Evolutionary conservation across 495 filamentous ascomycete species (phyloP).

Genomic region (Annulohypoxylon bovei): DNA sequence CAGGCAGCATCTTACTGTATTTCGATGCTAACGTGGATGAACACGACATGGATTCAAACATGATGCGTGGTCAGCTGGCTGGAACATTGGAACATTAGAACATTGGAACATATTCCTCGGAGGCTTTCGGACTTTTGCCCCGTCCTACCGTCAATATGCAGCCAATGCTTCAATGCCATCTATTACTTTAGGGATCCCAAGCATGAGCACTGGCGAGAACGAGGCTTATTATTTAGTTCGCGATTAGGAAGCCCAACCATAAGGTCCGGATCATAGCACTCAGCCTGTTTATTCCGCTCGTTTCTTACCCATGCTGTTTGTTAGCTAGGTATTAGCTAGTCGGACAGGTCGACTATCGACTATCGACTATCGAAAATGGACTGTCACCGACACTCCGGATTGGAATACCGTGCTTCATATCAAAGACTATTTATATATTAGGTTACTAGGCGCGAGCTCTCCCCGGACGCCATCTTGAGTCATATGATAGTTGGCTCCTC

Average conservation of each 20-base stretch:
- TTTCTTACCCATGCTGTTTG: background rate
- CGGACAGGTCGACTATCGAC: background rate
- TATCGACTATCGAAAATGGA: slow-evolving; percentile 14
- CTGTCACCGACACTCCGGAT: slow-evolving; percentile 33
- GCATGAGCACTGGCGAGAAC: slow-evolving; percentile 28
- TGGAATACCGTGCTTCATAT: slow-evolving; percentile 1
- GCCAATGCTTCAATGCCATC: slow-evolving; percentile 39
- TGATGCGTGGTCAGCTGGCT: slow-evolving; percentile 24
- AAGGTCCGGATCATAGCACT: slow-evolving; percentile 31
- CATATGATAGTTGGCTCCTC: slow-evolving; percentile 35
- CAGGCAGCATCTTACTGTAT: slow-evolving; percentile 22
- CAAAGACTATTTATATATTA: slow-evolving; percentile 23
- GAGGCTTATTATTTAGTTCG: slow-evolving; percentile 29
- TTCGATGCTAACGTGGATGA: slow-evolving; percentile 18
- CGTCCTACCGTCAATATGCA: slow-evolving; percentile 22
- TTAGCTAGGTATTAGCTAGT: background rate
- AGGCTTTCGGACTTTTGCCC: slow-evolving; percentile 26
- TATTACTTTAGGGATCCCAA: slow-evolving; percentile 23
- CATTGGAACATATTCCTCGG: background rate
- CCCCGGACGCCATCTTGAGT: slow-evolving; percentile 28
- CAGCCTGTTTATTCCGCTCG: slow-evolving; percentile 38
- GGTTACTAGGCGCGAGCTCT: slow-evolving; percentile 25
- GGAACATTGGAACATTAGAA: slow-evolving; percentile 2
- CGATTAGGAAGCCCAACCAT: slow-evolving; percentile 29
- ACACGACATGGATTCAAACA: slow-evolving; percentile 13